These are phyloP conservation scores for Cryptococcus maquisensis DNA, from an alignment of 1,284 basidiomycete species.

Conservation along the genomic window DNA sequence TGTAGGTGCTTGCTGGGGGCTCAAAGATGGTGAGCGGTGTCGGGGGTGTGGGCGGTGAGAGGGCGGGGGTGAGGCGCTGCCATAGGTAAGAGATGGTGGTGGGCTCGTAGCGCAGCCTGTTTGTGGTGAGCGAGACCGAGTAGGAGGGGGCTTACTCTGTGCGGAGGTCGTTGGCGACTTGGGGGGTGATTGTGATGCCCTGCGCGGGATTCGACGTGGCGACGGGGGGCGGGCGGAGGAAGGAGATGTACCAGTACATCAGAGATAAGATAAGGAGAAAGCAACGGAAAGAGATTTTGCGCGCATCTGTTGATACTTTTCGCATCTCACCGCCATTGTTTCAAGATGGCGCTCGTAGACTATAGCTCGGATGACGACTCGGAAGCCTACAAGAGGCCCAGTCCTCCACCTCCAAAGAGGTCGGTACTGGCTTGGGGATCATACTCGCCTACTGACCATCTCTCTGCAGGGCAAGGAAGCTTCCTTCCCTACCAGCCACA, in stretches of 20 bases:
- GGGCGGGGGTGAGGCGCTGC: constrained; percentile 26
- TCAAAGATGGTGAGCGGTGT: constrained; percentile 66
- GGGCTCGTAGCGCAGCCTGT: constrained; percentile 34
- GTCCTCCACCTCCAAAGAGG: constrained; percentile 1
- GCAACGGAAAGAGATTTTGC: not conserved
- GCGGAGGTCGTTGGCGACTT: constrained; percentile 49
- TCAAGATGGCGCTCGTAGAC: constrained; percentile 13
- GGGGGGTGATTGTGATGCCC: constrained; percentile 43
- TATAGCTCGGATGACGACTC: constrained; percentile 6
- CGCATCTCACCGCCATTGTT: not conserved
- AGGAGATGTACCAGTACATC: constrained; percentile 51
- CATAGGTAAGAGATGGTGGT: constrained; percentile 40
- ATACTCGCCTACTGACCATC: too few relatives aligned
- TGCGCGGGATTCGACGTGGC: constrained; percentile 18
- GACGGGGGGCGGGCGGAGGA: constrained; percentile 46
- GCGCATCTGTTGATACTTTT: not conserved
- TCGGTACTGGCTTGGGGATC: not conserved
- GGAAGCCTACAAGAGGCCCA: not conserved
- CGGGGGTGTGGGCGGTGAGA: not conserved
- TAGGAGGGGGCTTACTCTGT: constrained; percentile 38
- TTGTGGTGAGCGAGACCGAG: not conserved
- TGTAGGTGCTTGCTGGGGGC: constrained; percentile 63
- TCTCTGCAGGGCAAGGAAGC: constrained; percentile 4
- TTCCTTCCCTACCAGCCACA: constrained; percentile 12
- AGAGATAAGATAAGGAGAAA: not conserved